These are phyloP conservation scores for Saccharomycopsis sp. DNA, from an alignment of 805 yeast genomes.

Conservation along the genomic window DNA sequence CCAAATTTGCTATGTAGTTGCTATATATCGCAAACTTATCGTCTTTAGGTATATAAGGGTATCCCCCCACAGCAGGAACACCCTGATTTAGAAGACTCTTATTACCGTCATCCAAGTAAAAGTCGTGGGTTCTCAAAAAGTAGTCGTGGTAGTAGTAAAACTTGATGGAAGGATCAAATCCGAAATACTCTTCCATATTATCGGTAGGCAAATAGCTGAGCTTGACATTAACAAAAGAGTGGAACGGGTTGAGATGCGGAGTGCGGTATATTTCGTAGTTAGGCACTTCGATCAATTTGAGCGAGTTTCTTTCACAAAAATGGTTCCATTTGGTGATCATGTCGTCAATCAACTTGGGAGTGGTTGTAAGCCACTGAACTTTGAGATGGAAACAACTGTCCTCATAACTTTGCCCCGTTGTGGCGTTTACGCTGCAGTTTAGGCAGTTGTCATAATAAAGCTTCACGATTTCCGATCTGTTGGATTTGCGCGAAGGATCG, in stretches of 20 bases:
- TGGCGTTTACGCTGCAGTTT: conserved; percentile 54
- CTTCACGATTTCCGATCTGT: conserved; percentile 67
- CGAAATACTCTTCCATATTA: conserved; percentile 13
- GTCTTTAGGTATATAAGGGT: background rate
- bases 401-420: conserved; percentile 4
- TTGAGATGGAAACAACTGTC: conserved; percentile 79
- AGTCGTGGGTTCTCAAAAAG: conserved; percentile 62
- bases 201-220: conserved; percentile 68
- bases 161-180: conserved; percentile 37
- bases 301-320: conserved; percentile 77
- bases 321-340: conserved; percentile 71
- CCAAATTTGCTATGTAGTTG: background rate
- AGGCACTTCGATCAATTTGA: conserved; percentile 32
- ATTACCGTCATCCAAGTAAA: conserved; percentile 72
- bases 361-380: conserved; percentile 87
- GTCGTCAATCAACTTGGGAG: conserved; percentile 80
- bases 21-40: background rate
- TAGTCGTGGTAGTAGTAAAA: conserved; percentile 72
- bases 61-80: conserved; percentile 10
- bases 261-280: conserved; percentile 41
- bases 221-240: conserved; percentile 67
- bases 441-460: conserved; percentile 72
- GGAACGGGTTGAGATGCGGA: conserved; percentile 78
- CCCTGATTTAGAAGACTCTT: conserved; percentile 32
- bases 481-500: conserved; percentile 66